Conservation (phyloP, 345 rosid genomes). For the Crucihimalaya himalaica region DNA sequence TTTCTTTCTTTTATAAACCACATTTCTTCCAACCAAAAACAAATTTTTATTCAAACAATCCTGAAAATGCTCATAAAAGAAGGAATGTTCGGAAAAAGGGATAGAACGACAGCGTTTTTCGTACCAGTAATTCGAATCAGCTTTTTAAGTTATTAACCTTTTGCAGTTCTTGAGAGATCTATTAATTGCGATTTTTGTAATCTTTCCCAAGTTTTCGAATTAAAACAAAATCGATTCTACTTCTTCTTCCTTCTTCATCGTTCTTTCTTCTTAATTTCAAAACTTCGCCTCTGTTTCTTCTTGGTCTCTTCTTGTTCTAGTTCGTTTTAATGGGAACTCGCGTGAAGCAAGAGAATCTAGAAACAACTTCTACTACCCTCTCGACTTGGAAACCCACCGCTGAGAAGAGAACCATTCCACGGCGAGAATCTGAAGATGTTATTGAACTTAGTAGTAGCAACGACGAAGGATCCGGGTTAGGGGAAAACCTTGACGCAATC, state of each 20-base stretch:
- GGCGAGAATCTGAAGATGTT: slow-evolving; percentile 19
- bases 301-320: neutral
- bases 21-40: too few species aligned
- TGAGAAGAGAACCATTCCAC: neutral
- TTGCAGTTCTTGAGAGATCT: neutral
- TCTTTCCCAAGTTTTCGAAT: neutral
- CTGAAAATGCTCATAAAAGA: too few species aligned
- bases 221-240: neutral
- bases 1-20: too few species aligned
- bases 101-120: neutral
- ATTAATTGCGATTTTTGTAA: too few species aligned
- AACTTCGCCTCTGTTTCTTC: neutral
- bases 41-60: too few species aligned
- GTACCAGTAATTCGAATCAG: neutral
- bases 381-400: slow-evolving; percentile 8
- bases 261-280: too few species aligned
- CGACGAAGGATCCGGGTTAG: slow-evolving; percentile 40
- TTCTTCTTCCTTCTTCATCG: neutral
- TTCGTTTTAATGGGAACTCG: slow-evolving; percentile 43
- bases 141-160: neutral
- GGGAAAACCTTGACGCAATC: neutral
- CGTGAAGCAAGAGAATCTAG: slow-evolving; percentile 48
- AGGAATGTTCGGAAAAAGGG: neutral
- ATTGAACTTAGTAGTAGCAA: slow-evolving; percentile 62
- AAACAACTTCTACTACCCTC: slow-evolving; percentile 13